Percentiles rank a stretch among this genome's conserved stretches.
Conservation (phyloP, 305 asterid genomes). For the Fraxinus xanthoxyloides region DNA sequence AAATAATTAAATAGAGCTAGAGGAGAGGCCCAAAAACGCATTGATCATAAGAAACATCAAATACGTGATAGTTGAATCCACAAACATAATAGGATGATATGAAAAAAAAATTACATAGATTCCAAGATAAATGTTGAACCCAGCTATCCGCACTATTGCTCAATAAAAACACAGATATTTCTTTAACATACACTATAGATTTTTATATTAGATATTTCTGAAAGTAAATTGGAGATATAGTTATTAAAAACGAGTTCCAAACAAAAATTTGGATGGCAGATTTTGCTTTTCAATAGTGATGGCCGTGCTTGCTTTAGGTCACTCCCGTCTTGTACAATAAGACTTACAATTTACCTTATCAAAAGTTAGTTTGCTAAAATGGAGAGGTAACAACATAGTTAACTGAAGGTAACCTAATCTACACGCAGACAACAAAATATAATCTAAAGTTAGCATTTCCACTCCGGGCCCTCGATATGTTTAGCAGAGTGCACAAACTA, state of each 20-base stretch:
- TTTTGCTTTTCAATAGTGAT: neutral
- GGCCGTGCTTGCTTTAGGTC: neutral
- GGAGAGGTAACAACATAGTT: neutral
- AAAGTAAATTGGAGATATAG: neutral
- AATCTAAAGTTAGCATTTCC: neutral
- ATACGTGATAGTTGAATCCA: neutral
- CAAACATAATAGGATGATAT: neutral
- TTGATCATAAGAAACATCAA: constrained; percentile 6
- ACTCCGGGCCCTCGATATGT: neutral
- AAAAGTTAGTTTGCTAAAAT: neutral
- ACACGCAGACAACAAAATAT: neutral
- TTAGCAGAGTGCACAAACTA: too few relatives aligned
- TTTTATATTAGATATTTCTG: neutral
- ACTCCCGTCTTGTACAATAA: neutral
- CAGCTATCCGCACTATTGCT: neutral
- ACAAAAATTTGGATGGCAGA: neutral
- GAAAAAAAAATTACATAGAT: neutral
- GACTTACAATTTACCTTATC: neutral
- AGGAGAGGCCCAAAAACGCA: neutral
- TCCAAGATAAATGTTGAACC: neutral
- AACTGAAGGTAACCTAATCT: neutral
- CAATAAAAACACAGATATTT: neutral
- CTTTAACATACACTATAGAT: neutral
- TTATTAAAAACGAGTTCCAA: neutral
- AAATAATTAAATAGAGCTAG: too few relatives aligned